Conservation (phyloP, 2,329 filamentous ascomycete species). For the Aspergillus versicolor region DNA sequence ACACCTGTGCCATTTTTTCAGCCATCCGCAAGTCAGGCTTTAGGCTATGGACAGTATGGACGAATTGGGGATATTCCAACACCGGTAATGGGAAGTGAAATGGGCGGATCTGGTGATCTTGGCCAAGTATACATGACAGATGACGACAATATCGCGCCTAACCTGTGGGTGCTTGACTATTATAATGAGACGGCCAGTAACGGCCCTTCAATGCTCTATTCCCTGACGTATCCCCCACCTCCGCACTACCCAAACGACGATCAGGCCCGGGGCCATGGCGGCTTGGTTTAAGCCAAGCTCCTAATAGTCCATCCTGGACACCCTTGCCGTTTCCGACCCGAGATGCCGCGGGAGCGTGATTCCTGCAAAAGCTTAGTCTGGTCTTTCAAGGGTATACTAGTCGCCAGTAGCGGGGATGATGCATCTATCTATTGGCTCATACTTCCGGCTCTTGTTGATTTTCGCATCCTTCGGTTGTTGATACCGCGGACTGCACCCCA, state of each 20-base stretch:
- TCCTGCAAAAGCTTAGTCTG: neutral
- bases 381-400: neutral
- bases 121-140: constrained; percentile 2
- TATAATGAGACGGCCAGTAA: constrained; percentile 4
- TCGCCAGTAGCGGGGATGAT: neutral
- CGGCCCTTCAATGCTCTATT: neutral
- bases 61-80: neutral
- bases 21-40: neutral
- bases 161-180: constrained; percentile 6
- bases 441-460: neutral
- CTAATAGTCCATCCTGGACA: neutral
- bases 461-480: neutral
- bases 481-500: too few relatives aligned
- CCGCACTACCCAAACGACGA: neutral
- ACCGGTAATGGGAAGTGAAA: neutral
- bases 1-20: neutral
- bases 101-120: neutral
- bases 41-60: neutral
- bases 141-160: neutral
- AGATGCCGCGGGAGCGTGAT: neutral
- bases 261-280: neutral
- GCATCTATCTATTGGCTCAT: neutral
- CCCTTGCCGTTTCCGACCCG: neutral
- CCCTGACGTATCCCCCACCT: neutral
- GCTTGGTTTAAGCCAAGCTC: neutral